Evolutionary conservation across 192 early-diverging fungal species (phyloP), one percentile per base, ranked within the genome.

Genomic region (Coemansia reversa): DNA sequence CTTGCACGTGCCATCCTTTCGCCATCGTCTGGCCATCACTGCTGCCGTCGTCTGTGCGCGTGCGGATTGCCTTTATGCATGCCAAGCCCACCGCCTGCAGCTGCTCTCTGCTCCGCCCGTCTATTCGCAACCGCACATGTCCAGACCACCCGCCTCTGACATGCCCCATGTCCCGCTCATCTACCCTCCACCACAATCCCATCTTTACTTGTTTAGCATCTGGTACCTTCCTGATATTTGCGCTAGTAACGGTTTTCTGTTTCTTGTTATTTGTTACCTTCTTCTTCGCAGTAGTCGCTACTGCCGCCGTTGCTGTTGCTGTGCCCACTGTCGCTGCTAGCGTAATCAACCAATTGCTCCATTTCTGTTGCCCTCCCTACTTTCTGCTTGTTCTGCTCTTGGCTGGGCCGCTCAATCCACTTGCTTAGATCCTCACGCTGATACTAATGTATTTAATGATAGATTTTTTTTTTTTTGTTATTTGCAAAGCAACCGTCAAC

Each of bases 121-220:
- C 18, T 29, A 80, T 32, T 27, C 20, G 48, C 72, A 80, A 32
- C 16, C 62, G 55, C 27, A 80, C 65, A 42, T 72, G 77, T 5
- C 77, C 77, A 1, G 68, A 53, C 77, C 77, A 80, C 33, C 77
- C 77, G 54, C 77, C 77, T 20, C 32, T 42, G 30, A 75, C 77
- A 39, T 80, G 77, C 7, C 77, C 77, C 55, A 51, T 53, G 62
- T 69, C 69, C 39, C 23, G 48, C 55, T 25, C 48, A 27, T 29
- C 51, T 22, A 24, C 25, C 30, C 30, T 19, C 52, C 2, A n/a
- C 28, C 14, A 28, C 22, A 22, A n/a, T 12, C 27, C 14, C 24
- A 25, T 2, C 24, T 57, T 32, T 35, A 19, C 29, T 48, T 59
- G 23, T 4, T 28, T 11, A 18, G 56, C 32, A 56, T 57, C 6